phyloP scores from a whole-genome alignment of 2,329 filamentous ascomycete species.

The Penicillium sp. region DNA sequence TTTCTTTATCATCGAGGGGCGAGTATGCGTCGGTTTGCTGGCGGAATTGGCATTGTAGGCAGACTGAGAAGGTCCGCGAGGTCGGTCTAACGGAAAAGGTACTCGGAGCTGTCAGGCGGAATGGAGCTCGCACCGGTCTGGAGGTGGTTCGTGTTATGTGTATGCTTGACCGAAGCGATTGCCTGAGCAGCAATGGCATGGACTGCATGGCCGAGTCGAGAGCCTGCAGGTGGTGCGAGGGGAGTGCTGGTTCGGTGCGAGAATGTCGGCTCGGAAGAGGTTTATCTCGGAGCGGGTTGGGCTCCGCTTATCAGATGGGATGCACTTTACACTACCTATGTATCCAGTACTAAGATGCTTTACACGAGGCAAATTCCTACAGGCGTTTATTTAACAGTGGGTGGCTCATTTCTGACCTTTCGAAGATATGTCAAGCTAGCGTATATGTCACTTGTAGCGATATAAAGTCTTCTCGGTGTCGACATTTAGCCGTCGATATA shows the following conservation, averaged over 20 bases:
- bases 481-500: too few relatives aligned
- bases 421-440: too few relatives aligned
- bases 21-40: conserved; percentile 27
- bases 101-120: conserved; percentile 21
- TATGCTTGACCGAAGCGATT: conserved; percentile 33
- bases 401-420: too few relatives aligned
- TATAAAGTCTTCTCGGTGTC: too few relatives aligned
- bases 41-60: conserved; percentile 43
- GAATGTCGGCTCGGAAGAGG: conserved; percentile 15
- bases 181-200: conserved; percentile 39
- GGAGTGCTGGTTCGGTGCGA: conserved; percentile 17
- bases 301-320: conserved; percentile 22
- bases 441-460: too few relatives aligned
- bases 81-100: conserved; percentile 21
- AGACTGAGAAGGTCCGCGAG: conserved; percentile 36
- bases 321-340: too few relatives aligned
- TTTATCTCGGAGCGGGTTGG: conserved; percentile 17
- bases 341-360: too few relatives aligned
- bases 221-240: conserved; percentile 16
- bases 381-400: too few relatives aligned
- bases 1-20: conserved; percentile 20
- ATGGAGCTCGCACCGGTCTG: conserved; percentile 19
- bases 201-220: conserved; percentile 37
- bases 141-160: conserved; percentile 22
- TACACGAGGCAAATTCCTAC: too few relatives aligned